A percentile compares a stretch with the other conserved stretches of the same genome.
phyloP scores from a whole-genome alignment of 352 stramenopile species.

The Globisporangium nagaii region DNA sequence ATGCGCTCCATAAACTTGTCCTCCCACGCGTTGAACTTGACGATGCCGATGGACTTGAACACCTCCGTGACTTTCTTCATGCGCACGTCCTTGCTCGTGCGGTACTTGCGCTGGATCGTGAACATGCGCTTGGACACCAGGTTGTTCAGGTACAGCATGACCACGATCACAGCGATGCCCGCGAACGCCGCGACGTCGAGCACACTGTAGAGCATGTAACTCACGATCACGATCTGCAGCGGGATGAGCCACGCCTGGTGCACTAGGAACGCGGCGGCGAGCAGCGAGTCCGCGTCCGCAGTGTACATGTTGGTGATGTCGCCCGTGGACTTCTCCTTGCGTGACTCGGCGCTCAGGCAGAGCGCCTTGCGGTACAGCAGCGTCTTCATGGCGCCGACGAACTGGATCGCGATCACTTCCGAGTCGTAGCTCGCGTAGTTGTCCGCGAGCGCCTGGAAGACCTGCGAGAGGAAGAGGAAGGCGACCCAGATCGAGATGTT shows the following conservation, averaged over 20 bases:
- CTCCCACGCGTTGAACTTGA: slow-evolving; percentile 94
- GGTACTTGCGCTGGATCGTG: slow-evolving; percentile 3
- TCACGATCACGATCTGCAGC: slow-evolving; percentile 40
- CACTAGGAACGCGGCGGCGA: slow-evolving; percentile 10
- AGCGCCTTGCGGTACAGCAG: slow-evolving; percentile 16
- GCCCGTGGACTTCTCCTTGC: slow-evolving; percentile 19
- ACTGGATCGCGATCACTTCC: slow-evolving; percentile 45
- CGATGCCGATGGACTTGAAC: slow-evolving; percentile 78
- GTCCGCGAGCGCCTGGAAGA: slow-evolving; percentile 41
- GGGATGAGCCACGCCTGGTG: slow-evolving; percentile 46
- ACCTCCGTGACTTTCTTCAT: slow-evolving; percentile 33
- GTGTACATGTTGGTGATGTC: slow-evolving; percentile 39
- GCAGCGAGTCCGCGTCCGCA: background rate
- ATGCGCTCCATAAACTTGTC: slow-evolving; percentile 74
- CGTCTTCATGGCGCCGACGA: slow-evolving; percentile 30
- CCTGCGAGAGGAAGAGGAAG: slow-evolving; percentile 35
- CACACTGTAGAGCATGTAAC: slow-evolving; percentile 38
- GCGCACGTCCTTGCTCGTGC: slow-evolving; percentile 1
- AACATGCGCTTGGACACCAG: slow-evolving; percentile 22
- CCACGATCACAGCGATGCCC: slow-evolving; percentile 37
- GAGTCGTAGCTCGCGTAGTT: slow-evolving; percentile 34
- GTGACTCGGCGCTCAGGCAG: slow-evolving; percentile 28
- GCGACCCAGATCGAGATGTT: slow-evolving; percentile 19
- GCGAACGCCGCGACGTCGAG: slow-evolving; percentile 41
- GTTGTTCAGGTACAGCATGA: slow-evolving; percentile 38